phyloP scores from a whole-genome alignment of 2,329 filamentous ascomycete species.

The Tolypocladium guangdongense region DNA sequence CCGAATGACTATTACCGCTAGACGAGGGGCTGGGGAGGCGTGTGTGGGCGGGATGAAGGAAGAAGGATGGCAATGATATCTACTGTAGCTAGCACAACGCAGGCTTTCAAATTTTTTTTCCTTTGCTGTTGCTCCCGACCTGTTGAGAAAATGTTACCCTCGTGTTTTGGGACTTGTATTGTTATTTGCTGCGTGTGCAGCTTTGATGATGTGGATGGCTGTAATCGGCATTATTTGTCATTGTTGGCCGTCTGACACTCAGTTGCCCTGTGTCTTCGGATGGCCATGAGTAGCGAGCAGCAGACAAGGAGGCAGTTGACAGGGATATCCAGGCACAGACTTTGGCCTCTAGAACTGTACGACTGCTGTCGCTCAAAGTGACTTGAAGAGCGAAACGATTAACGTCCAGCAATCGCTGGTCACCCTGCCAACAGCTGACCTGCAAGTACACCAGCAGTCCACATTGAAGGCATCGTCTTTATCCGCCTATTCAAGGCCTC shows the following conservation, averaged over 20 bases:
- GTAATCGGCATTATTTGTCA: background rate
- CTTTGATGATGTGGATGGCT: background rate
- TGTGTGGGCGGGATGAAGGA: background rate
- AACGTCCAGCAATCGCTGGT: no score
- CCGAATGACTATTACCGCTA: constrained; percentile 48
- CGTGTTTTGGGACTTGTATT: background rate
- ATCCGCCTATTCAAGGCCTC: no score
- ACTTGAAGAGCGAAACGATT: no score
- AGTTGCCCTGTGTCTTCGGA: background rate
- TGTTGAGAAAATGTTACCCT: background rate
- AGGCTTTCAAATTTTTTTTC: background rate
- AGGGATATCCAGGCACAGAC: no score
- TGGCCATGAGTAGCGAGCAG: background rate
- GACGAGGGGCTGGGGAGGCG: background rate
- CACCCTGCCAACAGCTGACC: no score
- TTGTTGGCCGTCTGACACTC: background rate
- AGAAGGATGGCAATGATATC: background rate
- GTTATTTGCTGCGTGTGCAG: background rate
- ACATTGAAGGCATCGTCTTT: no score
- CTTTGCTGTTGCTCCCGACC: background rate
- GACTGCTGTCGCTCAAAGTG: no score
- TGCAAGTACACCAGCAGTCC: no score
- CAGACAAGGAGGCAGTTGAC: no score
- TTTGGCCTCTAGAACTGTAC: no score
- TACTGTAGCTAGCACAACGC: background rate